Evolutionary conservation across 208 protist genomes (phyloP).

Genomic region (Leptomonas seymouri): DNA sequence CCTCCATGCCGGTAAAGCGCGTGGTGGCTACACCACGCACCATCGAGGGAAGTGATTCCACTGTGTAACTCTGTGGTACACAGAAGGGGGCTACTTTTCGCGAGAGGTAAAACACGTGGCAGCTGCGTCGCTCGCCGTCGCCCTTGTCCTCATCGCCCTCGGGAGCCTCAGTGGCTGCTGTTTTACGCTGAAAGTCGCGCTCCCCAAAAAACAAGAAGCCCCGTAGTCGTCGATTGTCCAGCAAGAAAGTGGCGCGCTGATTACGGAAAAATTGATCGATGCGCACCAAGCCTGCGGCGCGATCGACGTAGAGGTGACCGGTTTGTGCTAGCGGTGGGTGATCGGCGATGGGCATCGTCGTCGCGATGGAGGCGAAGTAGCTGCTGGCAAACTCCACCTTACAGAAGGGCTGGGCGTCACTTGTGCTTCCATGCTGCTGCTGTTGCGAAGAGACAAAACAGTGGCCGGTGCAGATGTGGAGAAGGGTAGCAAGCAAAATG

Average conservation of each 20-base stretch:
- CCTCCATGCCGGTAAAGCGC: conserved; percentile 48
- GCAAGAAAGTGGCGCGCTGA: conserved; percentile 29
- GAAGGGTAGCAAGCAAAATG: background rate
- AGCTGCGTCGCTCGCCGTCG: conserved; percentile 12
- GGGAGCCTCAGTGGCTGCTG: background rate
- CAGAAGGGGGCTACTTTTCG: conserved; percentile 32
- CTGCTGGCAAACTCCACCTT: conserved; percentile 29
- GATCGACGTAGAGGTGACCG: conserved; percentile 45
- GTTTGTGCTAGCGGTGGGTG: conserved; percentile 29
- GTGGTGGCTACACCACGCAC: conserved; percentile 55
- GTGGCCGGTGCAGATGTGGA: background rate
- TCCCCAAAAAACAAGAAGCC: conserved; percentile 24
- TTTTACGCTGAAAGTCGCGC: conserved; percentile 10
- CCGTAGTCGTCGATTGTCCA: conserved; percentile 33
- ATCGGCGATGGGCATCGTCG: conserved; percentile 29
- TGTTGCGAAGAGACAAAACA: background rate
- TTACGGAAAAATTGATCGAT: conserved; percentile 36
- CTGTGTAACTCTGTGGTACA: conserved; percentile 46
- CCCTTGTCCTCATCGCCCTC: background rate
- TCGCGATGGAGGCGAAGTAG: conserved; percentile 39
- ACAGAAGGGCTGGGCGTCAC: conserved; percentile 7
- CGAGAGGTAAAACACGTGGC: conserved; percentile 31
- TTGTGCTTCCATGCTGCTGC: background rate
- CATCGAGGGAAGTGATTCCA: conserved; percentile 14
- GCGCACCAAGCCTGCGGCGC: conserved; percentile 13